Conservation (phyloP, 192 early-diverging fungal genomes). For the Umbelopsis vinacea region DNA sequence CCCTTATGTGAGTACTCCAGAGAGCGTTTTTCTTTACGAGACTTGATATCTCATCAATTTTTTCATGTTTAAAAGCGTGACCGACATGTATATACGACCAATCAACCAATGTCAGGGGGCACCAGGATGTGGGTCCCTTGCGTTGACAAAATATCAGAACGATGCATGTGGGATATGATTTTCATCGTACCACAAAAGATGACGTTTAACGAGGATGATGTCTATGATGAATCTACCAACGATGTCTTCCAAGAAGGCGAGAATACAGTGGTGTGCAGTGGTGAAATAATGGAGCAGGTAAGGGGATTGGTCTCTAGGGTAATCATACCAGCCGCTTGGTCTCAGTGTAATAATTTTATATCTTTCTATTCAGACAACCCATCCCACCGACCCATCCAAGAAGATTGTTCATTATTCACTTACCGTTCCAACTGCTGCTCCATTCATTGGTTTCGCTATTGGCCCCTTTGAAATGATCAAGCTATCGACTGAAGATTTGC, state of each 20-base stretch:
- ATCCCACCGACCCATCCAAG: slow-evolving; percentile 59
- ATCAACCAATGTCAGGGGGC: slow-evolving; percentile 65
- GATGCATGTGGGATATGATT: slow-evolving; percentile 82
- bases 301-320: not conserved
- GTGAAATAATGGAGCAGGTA: slow-evolving; percentile 69
- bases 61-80: slow-evolving; percentile 31
- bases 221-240: slow-evolving; percentile 22
- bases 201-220: slow-evolving; percentile 41
- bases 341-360: not conserved
- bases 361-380: slow-evolving; percentile 45
- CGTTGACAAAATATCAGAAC: slow-evolving; percentile 64
- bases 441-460: slow-evolving; percentile 72
- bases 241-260: slow-evolving; percentile 51
- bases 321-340: no score
- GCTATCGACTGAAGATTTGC: slow-evolving; percentile 39
- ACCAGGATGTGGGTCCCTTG: slow-evolving; percentile 83
- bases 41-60: not conserved
- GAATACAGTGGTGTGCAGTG: slow-evolving; percentile 64
- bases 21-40: not conserved
- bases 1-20: slow-evolving; percentile 48
- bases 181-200: slow-evolving; percentile 65
- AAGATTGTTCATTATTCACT: slow-evolving; percentile 74
- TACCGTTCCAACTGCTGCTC: slow-evolving; percentile 68
- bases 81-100: slow-evolving; percentile 68
- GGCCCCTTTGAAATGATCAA: slow-evolving; percentile 64